These are phyloP conservation scores for Mucor mucedo DNA, from an alignment of 371 early-diverging fungal species.

Conservation along the genomic window DNA sequence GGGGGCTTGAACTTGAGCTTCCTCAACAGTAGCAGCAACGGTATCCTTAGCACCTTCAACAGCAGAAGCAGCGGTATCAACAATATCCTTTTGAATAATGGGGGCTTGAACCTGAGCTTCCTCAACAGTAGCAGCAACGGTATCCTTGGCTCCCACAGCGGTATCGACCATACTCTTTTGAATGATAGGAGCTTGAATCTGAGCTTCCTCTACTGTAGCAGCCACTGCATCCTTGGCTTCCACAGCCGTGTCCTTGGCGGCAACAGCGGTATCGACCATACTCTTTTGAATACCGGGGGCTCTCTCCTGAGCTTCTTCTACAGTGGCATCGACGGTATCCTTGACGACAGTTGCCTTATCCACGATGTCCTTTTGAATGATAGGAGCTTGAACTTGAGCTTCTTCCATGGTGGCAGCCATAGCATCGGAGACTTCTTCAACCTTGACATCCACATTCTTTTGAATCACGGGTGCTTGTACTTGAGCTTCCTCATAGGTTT, in stretches of 20 bases:
- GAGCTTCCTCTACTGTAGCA: constrained; percentile 10
- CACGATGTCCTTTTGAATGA: constrained; percentile 9
- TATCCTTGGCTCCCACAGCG: constrained; percentile 5
- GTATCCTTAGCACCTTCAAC: constrained; percentile 6
- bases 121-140: constrained; percentile 8
- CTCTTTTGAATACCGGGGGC: constrained; percentile 15
- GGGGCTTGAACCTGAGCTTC: constrained; percentile 21
- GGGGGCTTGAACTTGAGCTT: background rate
- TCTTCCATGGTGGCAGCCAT: constrained; percentile 8
- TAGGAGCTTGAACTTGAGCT: constrained; percentile 12
- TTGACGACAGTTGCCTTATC: constrained; percentile 5
- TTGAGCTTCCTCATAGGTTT: constrained; percentile 12
- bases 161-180: constrained; percentile 7
- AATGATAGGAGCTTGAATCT: constrained; percentile 17
- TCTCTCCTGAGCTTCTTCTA: constrained; percentile 16
- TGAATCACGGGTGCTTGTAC: constrained; percentile 19
- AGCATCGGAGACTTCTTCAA: background rate
- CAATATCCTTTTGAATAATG: constrained; percentile 21
- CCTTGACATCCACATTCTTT: constrained; percentile 6
- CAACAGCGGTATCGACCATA: background rate
- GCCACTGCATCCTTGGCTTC: constrained; percentile 7
- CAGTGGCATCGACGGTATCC: constrained; percentile 7
- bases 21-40: constrained; percentile 6
- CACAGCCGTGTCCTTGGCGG: constrained; percentile 4
- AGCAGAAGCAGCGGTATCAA: constrained; percentile 12